Percentiles rank a stretch among this genome's conserved stretches.
Evolutionary conservation across 495 filamentous ascomycete genomes (phyloP).

Genomic region (Podospora fimiseda): DNA sequence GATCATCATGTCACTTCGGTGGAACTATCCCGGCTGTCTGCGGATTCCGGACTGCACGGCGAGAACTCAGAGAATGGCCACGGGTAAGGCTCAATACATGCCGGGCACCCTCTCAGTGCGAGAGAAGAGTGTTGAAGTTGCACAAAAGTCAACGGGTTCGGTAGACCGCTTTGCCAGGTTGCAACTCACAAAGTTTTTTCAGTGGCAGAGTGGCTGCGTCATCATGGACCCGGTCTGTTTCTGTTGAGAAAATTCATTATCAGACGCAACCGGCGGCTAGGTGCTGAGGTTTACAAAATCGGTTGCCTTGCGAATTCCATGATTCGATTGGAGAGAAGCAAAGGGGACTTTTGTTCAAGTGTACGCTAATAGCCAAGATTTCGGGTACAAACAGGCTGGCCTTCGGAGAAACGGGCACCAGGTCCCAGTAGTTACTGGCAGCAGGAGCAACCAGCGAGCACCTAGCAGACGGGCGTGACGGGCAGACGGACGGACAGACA

Average conservation of each 20-base stretch:
- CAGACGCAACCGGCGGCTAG: slow-evolving; percentile 13
- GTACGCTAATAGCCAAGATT: background rate
- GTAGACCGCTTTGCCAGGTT: slow-evolving; percentile 20
- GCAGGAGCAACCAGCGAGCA: no score
- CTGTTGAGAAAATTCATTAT: no score
- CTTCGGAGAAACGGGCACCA: background rate
- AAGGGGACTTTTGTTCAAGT: background rate
- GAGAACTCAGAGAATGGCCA: background rate
- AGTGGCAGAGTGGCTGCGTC: background rate
- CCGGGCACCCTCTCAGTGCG: slow-evolving; percentile 2
- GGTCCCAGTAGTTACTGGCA: background rate
- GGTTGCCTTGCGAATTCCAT: background rate
- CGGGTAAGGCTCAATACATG: slow-evolving; percentile 13
- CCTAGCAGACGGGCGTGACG: no score
- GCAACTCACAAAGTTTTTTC: background rate
- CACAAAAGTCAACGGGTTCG: slow-evolving; percentile 22
- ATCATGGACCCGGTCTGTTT: no score
- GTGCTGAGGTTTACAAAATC: no score
- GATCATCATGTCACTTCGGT: background rate
- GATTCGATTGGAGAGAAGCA: background rate
- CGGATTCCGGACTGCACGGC: slow-evolving; percentile 7
- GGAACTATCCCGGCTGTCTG: background rate
- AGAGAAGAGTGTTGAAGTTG: slow-evolving; percentile 6
- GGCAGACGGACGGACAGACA: no score
- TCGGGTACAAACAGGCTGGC: background rate